phyloP scores from a whole-genome alignment of 1,284 basidiomycete species.

The Limonomyces culmigenus region DNA sequence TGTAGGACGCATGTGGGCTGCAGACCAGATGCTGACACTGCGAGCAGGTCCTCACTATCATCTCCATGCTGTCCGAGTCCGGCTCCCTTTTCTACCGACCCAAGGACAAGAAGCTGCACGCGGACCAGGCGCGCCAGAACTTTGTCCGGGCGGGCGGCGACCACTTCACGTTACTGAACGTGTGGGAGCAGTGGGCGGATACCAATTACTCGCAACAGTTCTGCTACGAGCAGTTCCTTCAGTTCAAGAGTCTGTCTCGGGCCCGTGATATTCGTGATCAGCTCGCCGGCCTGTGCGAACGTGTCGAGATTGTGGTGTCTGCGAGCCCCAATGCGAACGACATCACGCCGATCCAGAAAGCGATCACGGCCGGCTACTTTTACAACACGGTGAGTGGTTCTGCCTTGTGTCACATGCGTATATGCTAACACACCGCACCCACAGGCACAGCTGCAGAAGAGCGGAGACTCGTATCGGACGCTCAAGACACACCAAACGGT shows the following conservation, averaged over 20 bases:
- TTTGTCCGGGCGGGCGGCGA: conserved; percentile 94
- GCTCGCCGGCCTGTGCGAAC: conserved; percentile 86
- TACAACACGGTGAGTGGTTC: conserved; percentile 68
- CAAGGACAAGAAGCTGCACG: conserved; percentile 92
- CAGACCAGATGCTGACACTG: too few species aligned
- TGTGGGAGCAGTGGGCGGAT: conserved; percentile 98
- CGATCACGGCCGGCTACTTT: conserved; percentile 89
- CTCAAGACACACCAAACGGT: conserved; percentile 93
- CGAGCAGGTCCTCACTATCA: conserved; percentile 78
- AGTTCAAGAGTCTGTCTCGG: conserved; percentile 88
- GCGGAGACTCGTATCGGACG: conserved; percentile 84
- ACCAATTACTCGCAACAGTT: conserved; percentile 91
- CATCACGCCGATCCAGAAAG: conserved; percentile 86
- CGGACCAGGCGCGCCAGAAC: conserved; percentile 92
- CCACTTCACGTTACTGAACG: conserved; percentile 92
- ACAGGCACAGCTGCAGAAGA: conserved; percentile 77
- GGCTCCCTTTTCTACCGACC: conserved; percentile 91
- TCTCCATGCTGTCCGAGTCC: conserved; percentile 94
- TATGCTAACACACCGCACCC: conserved; percentile 2
- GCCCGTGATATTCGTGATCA: conserved; percentile 96
- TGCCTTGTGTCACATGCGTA: conserved; percentile 1
- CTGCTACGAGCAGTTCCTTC: conserved; percentile 93
- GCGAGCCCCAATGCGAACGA: conserved; percentile 84
- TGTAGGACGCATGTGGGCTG: conserved; percentile 10
- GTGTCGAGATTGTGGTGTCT: conserved; percentile 86